Evolutionary conservation across 73 alveolate genomes (phyloP), one percentile per base, ranked within the genome.

Genomic region (Stentor coeruleus): DNA sequence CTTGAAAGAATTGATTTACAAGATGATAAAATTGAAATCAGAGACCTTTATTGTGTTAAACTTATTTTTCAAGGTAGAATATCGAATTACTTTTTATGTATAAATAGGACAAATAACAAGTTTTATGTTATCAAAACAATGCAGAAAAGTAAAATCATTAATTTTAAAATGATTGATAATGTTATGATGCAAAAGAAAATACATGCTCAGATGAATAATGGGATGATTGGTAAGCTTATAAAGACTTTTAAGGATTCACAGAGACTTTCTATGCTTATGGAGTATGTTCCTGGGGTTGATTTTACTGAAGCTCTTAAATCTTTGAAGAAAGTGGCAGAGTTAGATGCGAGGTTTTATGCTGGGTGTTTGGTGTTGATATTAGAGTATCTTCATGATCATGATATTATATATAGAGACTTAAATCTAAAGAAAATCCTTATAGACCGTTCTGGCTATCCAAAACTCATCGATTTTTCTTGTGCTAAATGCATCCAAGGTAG

Each of bases 181-280:
- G 20, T 75, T 31, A 15, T 26, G 1, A 6, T 14, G 3, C 35
- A 38, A 31, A 75, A 40, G 33, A 2, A 15, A 1, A 1, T 75
- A 37, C 20, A 37, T 33, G 38, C 6, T 1, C 72, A 15, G 14
- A 38, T 75, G 33, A 66, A 75, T 2, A 75, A 75, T 35, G 35
- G 35, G 1, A 20, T 75, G 26, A 75, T 75, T 6, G 35, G 33
- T 2, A 75, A 33, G n/a, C 39, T 37, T 6, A 30, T 75, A 14
- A 75, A 75, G 58, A 35, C 84, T 75, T 1, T 75, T 75, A 75
- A 75, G 2, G 83, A 75, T 66, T 75, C 83, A 0, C 11, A 36
- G 30, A 75, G 83, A 75, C 59, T 75, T 39, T 1, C 35, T 1
- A 26, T 75, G 26, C 38, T 75, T 14, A n/a, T 39, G 6, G 81